Evolutionary conservation across 2,329 filamentous ascomycete species (phyloP).

Genomic region (Ophioceras dolichostomum): DNA sequence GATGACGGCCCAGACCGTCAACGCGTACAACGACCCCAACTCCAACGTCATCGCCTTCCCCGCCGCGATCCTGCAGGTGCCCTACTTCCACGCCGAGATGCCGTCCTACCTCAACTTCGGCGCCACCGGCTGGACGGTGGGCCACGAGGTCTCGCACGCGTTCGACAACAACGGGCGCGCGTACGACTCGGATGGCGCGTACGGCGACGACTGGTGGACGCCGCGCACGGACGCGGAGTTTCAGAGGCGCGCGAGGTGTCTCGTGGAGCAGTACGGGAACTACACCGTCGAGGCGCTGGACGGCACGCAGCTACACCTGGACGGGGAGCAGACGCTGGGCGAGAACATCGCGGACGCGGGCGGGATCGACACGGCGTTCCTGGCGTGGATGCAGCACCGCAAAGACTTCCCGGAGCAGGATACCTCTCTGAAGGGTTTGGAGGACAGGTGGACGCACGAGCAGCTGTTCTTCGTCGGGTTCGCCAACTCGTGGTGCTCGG

Average conservation of each 20-base stretch:
- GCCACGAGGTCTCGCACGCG: constrained; percentile 54
- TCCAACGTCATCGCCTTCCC: constrained; percentile 55
- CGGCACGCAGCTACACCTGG: constrained; percentile 43
- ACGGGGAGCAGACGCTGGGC: constrained; percentile 47
- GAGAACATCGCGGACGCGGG: constrained; percentile 58
- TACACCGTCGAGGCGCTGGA: constrained; percentile 43
- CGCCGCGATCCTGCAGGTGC: constrained; percentile 53
- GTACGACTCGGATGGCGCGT: constrained; percentile 51
- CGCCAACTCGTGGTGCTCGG: constrained; percentile 55
- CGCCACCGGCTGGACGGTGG: constrained; percentile 49
- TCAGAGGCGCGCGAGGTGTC: constrained; percentile 44
- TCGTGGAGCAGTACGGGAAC: constrained; percentile 47
- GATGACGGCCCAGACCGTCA: constrained; percentile 47
- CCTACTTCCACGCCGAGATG: constrained; percentile 43
- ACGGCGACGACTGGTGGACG: constrained; percentile 50
- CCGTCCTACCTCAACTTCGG: constrained; percentile 44
- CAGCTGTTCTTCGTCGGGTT: constrained; percentile 60
- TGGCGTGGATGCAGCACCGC: constrained; percentile 37
- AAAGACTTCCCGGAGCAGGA: constrained; percentile 23
- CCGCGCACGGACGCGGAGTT: constrained; percentile 44
- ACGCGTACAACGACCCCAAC: constrained; percentile 51
- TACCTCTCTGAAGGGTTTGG: constrained; percentile 45
- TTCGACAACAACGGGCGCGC: constrained; percentile 52
- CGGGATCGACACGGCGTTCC: constrained; percentile 45
- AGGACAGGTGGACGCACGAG: constrained; percentile 45